phyloP scores from a whole-genome alignment of 108 stramenopile genomes.

The Skeletonema menzelii region DNA sequence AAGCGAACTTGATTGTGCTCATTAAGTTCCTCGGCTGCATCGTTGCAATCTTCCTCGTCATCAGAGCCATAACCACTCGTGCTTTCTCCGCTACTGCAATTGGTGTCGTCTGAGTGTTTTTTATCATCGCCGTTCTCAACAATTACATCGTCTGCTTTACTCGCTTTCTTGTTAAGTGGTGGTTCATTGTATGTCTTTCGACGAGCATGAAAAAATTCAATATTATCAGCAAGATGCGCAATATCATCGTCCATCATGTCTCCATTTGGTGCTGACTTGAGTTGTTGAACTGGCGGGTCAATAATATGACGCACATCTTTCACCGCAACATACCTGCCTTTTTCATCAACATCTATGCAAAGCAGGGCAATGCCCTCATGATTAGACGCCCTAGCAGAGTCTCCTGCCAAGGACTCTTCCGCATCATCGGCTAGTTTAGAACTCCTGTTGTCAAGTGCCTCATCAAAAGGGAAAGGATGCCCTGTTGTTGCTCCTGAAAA shows the following conservation, averaged over 20 bases:
- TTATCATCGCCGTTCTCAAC: background rate
- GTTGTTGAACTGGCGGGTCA: background rate
- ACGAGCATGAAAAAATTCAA: constrained; percentile 25
- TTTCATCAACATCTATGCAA: constrained; percentile 33
- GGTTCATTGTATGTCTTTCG: background rate
- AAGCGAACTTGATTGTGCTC: constrained; percentile 10
- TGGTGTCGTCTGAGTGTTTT: background rate
- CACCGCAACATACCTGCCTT: constrained; percentile 18
- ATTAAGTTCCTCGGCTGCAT: constrained; percentile 18
- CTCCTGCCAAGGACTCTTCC: constrained; percentile 5
- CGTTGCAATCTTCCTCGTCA: constrained; percentile 24
- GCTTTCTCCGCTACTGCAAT: background rate
- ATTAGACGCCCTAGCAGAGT: background rate
- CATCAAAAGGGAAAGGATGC: background rate
- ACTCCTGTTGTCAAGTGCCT: background rate
- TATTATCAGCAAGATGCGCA: background rate
- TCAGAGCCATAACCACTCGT: constrained; percentile 21
- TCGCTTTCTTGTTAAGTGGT: background rate
- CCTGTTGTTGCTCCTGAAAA: background rate
- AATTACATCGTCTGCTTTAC: background rate
- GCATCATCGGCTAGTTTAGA: background rate
- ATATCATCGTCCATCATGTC: background rate
- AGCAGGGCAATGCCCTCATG: constrained; percentile 2
- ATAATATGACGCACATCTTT: constrained; percentile 28
- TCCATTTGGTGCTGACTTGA: background rate